Base-by-base conservation (phyloP, 352 stramenopile species). In the Globisporangium orthogonon region DNA sequence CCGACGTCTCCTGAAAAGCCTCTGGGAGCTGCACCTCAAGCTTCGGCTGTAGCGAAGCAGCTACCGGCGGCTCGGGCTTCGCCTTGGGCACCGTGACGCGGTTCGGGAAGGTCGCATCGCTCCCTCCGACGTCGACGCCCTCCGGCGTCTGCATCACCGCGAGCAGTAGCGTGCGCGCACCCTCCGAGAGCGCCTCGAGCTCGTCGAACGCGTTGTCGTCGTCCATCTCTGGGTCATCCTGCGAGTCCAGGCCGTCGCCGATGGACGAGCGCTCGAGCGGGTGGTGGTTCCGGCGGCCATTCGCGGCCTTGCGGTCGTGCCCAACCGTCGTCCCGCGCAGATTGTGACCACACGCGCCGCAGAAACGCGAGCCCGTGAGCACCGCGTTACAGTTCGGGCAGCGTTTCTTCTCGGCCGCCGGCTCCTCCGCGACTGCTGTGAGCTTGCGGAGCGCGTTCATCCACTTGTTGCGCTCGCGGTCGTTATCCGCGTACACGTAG, bases 401-500 rank as follows among this genome's bases (percentile, higher is more conserved):
- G 46, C 82, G 76, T 69, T 94, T 94, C 67, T 94, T 90, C 52
- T 89, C 81, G 2, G 78, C 52, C 33, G 89, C 70, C 5, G 78
- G 77, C 33, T 94, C 84, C 58, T 94, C 82, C 3, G 69, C 69
- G 13, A 89, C 73, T 0, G 76, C 59, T 10, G 75, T 91, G 13
- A 93, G 61, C 62, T 95, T 95, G 35, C 82, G 68, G 45, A 95
- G 68, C 15, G 86, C 86, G 23, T 78, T 89, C 74, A 95, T 91
- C 86, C 86, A 95, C 61, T 94, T 94, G 43, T 74, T 87, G 35
- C 85, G 86, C 62, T 95, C 84, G 2, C 83, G 80, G 53, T 94
- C 84, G 44, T 91, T 95, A 63, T 94, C 86, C 0, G 86, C 86
- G 60, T 93, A 95, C 39, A 95, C 86, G 57, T 94, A 95, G 66